Base-by-base conservation (phyloP, 2,329 filamentous ascomycete genomes). In the Torrubiella hemipterigena region DNA sequence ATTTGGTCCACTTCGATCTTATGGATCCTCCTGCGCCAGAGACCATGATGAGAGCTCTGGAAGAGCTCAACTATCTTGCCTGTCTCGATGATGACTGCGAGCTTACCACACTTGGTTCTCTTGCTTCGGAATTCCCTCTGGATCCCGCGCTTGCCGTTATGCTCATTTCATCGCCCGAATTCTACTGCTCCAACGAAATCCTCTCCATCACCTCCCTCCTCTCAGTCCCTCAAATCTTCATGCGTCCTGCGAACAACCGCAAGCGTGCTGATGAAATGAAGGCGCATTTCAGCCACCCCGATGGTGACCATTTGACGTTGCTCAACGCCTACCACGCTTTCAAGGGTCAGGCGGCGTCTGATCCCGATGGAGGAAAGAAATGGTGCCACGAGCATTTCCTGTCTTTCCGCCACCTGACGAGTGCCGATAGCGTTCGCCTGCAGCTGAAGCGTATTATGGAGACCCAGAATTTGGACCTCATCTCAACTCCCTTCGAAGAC, bases 301-400 rank as follows among this genome's bases (percentile, higher is more conserved):
- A 96, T 42, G 91, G 91, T 33, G 91, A 98, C 50, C 91, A 98
- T 50, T 68, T 98, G 27, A 96, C 91, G 12, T 79, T 98, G 54
- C 73, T 98, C 38, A 98, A 98, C 53, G 89, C 89, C 27, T 98
- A 96, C 58, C 93, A 98, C 54, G 91, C 91, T 15, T 98, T 94
- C 74, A 95, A 93, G 62, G 67, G 76, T 25, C 76, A 49, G 65
- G 71, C 44, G 67, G 52, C 54, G 9, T 45, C 47, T 14, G 80
- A 42, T 70, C 81, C 63, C 23, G 59, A 58, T 33, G 82, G 93
- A 50, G 67, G 72, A 12, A 91, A 86, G 61, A 75, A 83, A 53
- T 98, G 91, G 91, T 96, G 91, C 51, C 85, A 94, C 57, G 83
- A 96, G 50, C 89, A 96, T 59, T 98, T 93, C 61, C 69, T 98